A percentile compares a stretch with the other conserved stretches of the same genome.
Conservation (phyloP, 257 asterid species). For the Salvia miltiorrhiza region DNA sequence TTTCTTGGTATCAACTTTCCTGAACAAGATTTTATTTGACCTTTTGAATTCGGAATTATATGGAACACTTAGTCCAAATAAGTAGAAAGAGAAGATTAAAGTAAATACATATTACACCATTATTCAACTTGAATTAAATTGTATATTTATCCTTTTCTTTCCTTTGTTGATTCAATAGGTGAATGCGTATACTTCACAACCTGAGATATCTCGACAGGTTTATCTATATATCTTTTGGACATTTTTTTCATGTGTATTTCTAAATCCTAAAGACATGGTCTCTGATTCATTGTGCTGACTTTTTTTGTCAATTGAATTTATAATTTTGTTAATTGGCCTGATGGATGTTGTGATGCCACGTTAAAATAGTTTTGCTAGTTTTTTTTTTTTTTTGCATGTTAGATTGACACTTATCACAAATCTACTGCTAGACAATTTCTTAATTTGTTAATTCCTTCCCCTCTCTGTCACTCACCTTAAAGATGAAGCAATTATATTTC, state of each 20-base stretch:
- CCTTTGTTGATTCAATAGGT: constrained; percentile 33
- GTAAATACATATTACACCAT: neutral
- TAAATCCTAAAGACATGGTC: constrained; percentile 10
- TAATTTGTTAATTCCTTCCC: neutral
- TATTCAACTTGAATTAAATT: constrained; percentile 12
- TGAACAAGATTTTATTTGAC: neutral
- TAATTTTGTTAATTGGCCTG: neutral
- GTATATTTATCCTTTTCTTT: neutral
- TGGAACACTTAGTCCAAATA: neutral
- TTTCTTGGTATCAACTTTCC: neutral
- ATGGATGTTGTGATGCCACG: neutral
- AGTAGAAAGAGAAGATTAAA: neutral
- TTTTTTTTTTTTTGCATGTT: neutral
- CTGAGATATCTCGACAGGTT: constrained; percentile 88
- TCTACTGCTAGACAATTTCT: neutral
- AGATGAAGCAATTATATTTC: neutral
- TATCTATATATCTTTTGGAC: constrained; percentile 15
- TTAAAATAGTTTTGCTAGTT: neutral
- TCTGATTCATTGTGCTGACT: neutral
- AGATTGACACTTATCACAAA: neutral
- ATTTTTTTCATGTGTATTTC: neutral
- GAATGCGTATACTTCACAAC: constrained; percentile 66
- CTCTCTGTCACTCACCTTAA: neutral
- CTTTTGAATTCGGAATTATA: neutral
- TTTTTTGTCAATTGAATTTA: neutral